These are phyloP conservation scores for Melaleuca quinquenervia DNA, from an alignment of 345 rosid genomes.

Conservation along the genomic window DNA sequence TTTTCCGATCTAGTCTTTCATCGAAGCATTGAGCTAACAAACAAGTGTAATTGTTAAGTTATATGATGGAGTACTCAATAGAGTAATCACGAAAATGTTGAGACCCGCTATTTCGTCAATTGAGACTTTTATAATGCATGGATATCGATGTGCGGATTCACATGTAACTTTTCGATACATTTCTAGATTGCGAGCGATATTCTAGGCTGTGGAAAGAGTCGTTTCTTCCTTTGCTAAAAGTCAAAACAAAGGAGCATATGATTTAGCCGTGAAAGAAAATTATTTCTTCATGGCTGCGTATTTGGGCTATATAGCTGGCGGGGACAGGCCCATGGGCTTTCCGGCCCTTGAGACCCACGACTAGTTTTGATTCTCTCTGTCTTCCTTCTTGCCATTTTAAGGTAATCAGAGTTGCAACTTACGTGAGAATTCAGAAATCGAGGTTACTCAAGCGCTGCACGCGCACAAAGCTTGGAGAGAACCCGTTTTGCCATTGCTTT, in stretches of 20 bases:
- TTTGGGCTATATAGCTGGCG: background rate
- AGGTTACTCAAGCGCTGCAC: background rate
- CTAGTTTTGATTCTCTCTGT: background rate
- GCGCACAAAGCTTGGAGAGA: background rate
- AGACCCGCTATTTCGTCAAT: background rate
- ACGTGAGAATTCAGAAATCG: background rate
- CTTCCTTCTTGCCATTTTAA: background rate
- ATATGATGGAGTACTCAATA: background rate
- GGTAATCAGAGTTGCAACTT: background rate
- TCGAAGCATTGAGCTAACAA: background rate
- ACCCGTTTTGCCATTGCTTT: background rate
- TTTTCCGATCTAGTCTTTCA: background rate
- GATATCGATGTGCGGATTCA: background rate
- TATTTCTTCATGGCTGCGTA: background rate
- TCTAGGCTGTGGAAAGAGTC: background rate
- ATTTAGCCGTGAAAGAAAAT: background rate
- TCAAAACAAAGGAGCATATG: background rate
- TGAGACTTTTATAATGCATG: background rate
- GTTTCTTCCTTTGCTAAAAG: background rate
- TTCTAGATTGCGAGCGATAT: background rate
- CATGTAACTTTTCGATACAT: background rate
- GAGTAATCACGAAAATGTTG: background rate
- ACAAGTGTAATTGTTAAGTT: rapidly evolving
- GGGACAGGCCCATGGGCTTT: background rate
- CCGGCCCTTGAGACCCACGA: background rate